Base-by-base conservation (phyloP, 305 asterid species). In the Striga hermonthica region DNA sequence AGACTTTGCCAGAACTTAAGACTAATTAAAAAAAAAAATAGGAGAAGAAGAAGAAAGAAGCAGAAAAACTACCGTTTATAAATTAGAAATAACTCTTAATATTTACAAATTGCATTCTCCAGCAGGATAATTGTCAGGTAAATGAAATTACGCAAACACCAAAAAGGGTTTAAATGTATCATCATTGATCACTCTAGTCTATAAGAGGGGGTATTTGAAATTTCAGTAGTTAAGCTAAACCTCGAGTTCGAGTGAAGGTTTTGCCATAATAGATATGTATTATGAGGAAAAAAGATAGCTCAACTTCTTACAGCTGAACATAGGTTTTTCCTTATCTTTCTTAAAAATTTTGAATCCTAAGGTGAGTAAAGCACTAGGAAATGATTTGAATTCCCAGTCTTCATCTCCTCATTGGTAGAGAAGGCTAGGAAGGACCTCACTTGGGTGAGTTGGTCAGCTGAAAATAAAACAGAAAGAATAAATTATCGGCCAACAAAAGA, bases 231-330 rank as follows among this genome's bases (percentile, higher is more conserved):
- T 8, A 39, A 39, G 44, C 44, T 39, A 39, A 39, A 39, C 9
- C 44, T 39, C 44, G 44, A 5, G 44, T 1, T 39, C 44, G 44
- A 5, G 44, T 1, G 44, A 0, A 39, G 44, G 8, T 39, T 39
- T 39, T 39, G 9, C 9, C 6, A 39, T 4, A 5, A 39, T 8
- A 39, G 9, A 5, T 4, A 8, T 39, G 3, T 39, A 39, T 39
- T 39, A 39, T 53, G 57, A 60, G 71, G 49, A 48, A 47, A 64
- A 35, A 34, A 7, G 63, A 43, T 28, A 7, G 57, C 47, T 69
- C 68, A 13, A 35, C 57, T 40, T n/a, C 55, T n/a, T 5, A 49
- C 14, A 49, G 15, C 8, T 22, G 6, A 10, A 49, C 55, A 49
- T 41, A 8, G 6, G 10, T 3, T 41, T 41, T 3, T 41, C 10